These are phyloP conservation scores for Drechslerella coelobrocha DNA, from an alignment of 2,329 filamentous ascomycete species.

Conservation along the genomic window DNA sequence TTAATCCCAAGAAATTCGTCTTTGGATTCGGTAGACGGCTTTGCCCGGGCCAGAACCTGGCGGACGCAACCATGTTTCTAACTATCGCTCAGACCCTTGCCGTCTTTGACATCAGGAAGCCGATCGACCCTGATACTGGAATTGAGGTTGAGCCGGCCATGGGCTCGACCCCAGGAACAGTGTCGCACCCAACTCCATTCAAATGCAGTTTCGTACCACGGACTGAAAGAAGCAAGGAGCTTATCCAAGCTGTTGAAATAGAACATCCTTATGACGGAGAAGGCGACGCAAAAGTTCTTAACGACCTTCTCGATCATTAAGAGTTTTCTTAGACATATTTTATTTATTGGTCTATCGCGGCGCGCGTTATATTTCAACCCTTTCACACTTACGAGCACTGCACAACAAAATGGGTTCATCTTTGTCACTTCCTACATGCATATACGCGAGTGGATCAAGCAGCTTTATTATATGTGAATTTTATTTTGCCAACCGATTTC, in stretches of 20 bases:
- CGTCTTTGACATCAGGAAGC: slow-evolving; percentile 63
- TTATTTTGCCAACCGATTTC: too few relatives aligned
- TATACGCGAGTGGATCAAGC: too few relatives aligned
- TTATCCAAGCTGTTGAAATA: slow-evolving; percentile 19
- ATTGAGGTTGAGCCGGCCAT: slow-evolving; percentile 25
- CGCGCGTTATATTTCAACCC: too few relatives aligned
- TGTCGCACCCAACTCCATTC: slow-evolving; percentile 30
- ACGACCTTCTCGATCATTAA: too few relatives aligned
- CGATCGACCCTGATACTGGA: slow-evolving; percentile 24
- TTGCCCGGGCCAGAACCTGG: slow-evolving; percentile 65
- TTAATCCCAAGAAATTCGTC: slow-evolving; percentile 53
- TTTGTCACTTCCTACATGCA: too few relatives aligned
- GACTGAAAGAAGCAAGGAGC: slow-evolving; percentile 15
- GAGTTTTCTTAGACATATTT: too few relatives aligned
- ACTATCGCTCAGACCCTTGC: slow-evolving; percentile 67
- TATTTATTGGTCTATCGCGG: too few relatives aligned
- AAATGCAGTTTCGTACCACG: slow-evolving; percentile 27
- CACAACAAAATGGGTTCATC: too few relatives aligned
- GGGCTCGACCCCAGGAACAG: slow-evolving; percentile 21
- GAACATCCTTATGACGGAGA: slow-evolving; percentile 14
- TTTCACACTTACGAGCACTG: too few relatives aligned
- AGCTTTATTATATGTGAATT: too few relatives aligned
- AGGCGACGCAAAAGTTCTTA: slow-evolving; percentile 22
- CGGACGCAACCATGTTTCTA: slow-evolving; percentile 68
- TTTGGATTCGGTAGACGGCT: slow-evolving; percentile 66